These are phyloP conservation scores for Boletus rufocinnamomeus DNA, from an alignment of 768 basidiomycete genomes.

Conservation along the genomic window DNA sequence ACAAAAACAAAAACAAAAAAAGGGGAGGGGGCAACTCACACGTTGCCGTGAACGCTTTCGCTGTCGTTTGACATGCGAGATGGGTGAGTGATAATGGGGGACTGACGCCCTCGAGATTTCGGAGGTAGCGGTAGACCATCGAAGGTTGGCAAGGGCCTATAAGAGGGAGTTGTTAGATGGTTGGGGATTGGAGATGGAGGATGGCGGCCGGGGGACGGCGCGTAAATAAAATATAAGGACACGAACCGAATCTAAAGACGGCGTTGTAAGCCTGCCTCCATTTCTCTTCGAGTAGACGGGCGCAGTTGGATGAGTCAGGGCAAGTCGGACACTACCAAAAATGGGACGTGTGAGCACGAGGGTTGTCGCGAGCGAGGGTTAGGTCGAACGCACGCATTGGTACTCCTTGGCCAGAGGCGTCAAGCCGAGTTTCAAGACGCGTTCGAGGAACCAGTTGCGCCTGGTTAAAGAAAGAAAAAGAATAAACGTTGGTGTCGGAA, in stretches of 20 bases:
- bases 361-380: no score
- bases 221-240: not conserved
- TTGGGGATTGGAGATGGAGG: not conserved
- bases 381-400: slow-evolving; percentile 69
- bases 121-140: slow-evolving; percentile 90
- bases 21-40: slow-evolving; percentile 43
- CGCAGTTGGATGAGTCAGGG: slow-evolving; percentile 77
- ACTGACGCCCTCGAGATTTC: slow-evolving; percentile 87
- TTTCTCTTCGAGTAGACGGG: slow-evolving; percentile 86
- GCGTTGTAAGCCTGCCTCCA: slow-evolving; percentile 89
- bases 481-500: not conserved
- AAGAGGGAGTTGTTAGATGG: not conserved
- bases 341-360: not conserved
- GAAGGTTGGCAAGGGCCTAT: slow-evolving; percentile 84
- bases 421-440: slow-evolving; percentile 87
- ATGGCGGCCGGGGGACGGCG: not conserved
- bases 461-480: slow-evolving; percentile 36
- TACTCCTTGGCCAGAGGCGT: slow-evolving; percentile 92
- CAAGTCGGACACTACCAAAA: slow-evolving; percentile 71
- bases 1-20: not conserved
- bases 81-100: slow-evolving; percentile 86
- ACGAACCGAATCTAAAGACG: slow-evolving; percentile 79
- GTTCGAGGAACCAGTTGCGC: slow-evolving; percentile 93
- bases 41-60: slow-evolving; percentile 86
- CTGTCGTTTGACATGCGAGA: slow-evolving; percentile 84